Conservation (phyloP, 768 basidiomycete genomes). For the Russula olivacea region DNA sequence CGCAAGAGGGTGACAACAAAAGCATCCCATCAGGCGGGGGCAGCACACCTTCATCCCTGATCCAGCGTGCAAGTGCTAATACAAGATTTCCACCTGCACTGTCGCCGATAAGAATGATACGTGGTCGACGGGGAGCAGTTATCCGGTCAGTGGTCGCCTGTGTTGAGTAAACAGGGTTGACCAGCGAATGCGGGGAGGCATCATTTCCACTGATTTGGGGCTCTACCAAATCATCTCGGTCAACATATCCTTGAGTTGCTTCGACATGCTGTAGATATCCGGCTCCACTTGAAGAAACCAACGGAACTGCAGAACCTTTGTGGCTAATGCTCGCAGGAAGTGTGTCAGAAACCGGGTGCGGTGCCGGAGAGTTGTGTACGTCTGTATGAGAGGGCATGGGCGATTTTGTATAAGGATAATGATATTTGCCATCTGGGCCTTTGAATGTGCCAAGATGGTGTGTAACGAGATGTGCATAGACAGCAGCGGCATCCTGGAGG, state of each 20-base stretch:
- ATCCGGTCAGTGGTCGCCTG: constrained; percentile 6
- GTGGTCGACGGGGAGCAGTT: constrained; percentile 23
- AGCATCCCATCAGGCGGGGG: constrained; percentile 43
- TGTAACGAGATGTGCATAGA: constrained; percentile 43
- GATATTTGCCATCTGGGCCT: constrained; percentile 27
- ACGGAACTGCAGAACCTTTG: not conserved
- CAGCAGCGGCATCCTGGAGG: constrained; percentile 47
- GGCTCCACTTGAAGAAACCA: not conserved
- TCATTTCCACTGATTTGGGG: constrained; percentile 21
- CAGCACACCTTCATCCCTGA: constrained; percentile 45
- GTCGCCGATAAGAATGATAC: constrained; percentile 48
- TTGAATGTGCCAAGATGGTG: constrained; percentile 25
- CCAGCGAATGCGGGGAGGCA: constrained; percentile 1
- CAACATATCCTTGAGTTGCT: not conserved
- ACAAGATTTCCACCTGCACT: constrained; percentile 51
- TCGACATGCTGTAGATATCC: not conserved
- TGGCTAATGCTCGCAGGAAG: not conserved
- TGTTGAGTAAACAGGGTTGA: not conserved
- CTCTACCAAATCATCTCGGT: not conserved
- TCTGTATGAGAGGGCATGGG: constrained; percentile 22
- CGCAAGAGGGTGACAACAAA: constrained; percentile 40
- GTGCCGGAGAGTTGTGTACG: not conserved
- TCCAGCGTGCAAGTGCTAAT: constrained; percentile 46
- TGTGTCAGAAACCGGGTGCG: not conserved
- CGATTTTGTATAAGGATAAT: constrained; percentile 26